A percentile compares a stretch with the other conserved stretches of the same genome.
Evolutionary conservation across 306 rosid genomes (phyloP).

Genomic region (Cucurbita pepo): DNA sequence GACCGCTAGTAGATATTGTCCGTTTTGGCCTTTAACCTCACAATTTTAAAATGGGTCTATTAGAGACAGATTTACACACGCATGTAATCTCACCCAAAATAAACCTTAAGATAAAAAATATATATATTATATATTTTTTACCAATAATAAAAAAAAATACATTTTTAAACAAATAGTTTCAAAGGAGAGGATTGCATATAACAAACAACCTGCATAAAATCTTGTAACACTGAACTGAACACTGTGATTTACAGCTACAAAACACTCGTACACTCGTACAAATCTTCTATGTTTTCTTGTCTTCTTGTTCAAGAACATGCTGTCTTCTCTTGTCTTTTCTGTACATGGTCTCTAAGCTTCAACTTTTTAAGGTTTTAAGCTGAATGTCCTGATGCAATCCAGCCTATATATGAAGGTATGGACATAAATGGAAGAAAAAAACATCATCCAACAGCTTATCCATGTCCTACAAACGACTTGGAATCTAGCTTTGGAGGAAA

Average conservation of each 20-base stretch:
- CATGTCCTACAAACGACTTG: neutral
- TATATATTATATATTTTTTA: neutral
- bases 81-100: neutral
- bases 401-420: neutral
- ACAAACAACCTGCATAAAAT: neutral
- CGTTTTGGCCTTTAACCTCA: too few species aligned
- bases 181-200: neutral
- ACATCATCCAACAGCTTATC: neutral
- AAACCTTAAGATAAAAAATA: neutral
- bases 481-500: constrained; percentile 33
- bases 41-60: neutral
- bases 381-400: neutral
- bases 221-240: neutral
- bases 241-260: neutral
- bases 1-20: too few species aligned
- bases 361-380: neutral
- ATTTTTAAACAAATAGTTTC: neutral
- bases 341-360: neutral
- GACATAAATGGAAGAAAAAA: neutral
- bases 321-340: neutral
- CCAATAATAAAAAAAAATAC: neutral
- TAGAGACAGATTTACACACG: neutral
- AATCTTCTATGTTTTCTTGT: neutral
- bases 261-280: neutral
- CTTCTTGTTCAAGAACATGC: neutral